Evolutionary conservation across 805 yeast genomes (phyloP), one percentile per base, ranked within the genome.

Genomic region (Saccharomyces kudriavzevii): DNA sequence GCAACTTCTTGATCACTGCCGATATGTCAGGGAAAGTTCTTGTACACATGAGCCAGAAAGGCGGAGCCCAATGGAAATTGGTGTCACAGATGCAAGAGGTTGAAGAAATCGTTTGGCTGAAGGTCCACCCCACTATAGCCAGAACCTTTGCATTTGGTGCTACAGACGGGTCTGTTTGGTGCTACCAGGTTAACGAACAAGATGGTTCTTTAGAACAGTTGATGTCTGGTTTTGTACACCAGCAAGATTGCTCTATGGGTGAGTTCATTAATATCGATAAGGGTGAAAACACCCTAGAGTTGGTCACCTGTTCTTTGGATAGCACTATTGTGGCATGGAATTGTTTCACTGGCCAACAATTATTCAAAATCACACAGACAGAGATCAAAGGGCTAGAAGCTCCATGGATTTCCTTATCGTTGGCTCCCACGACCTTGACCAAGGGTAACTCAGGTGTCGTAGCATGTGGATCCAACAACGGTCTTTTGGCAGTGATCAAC

Each of bases 91-190:
- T 89, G 54, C 90, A 87, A 64, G 97, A 91, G 69, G 90, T 87
- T 47, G 96, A 88, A 61, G 99, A 94, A 73, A 81, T 94, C 8
- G 82, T 84, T 47, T 90, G 96, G 95, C 76, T 92, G 51, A 70
- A 77, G 29, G 77, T 82, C 50, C 99, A 94, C 71, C 96, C 97
- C 27, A 74, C 75, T 22, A 85, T 84, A 65, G 79, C 84, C 25
- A 61, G 63, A 14, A 79, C 88, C 48, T 89, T 92, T 74, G 97
- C 98, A 13, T 89, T 88, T 66, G 97, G 98, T 57, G 92, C 89
- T 24, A 74, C 77, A 6, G 97, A 91, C 69, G 99, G 99, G 2
- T 85, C 96, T 0, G 95, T 91, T 3, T 92, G 97, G 96, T 89
- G 85, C 27, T 94, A 90, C 67, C 88, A 85, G 64, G 77, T 91